Conservation (phyloP, 1,139 yeast genomes). For the Kurtzmaniella quercitrusa region DNA sequence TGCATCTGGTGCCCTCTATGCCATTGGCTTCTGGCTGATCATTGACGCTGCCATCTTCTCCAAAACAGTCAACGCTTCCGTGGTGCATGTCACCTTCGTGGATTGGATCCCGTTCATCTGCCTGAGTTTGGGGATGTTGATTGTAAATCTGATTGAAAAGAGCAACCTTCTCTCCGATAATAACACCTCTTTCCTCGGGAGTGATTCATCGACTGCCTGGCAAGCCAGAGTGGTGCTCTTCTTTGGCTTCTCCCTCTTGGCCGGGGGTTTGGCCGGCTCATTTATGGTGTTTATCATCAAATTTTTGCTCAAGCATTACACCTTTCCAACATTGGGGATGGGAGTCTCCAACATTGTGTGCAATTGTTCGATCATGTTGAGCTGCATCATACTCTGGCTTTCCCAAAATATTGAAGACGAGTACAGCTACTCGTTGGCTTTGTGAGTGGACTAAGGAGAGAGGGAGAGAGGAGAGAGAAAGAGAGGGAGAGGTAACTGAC, state of each 20-base stretch:
- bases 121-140: constrained; percentile 84
- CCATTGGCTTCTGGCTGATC: constrained; percentile 87
- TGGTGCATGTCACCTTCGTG: constrained; percentile 80
- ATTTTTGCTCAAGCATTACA: constrained; percentile 71
- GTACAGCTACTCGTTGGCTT: constrained; percentile 83
- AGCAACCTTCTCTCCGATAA: constrained; percentile 60
- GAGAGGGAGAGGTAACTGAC: background rate
- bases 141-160: constrained; percentile 89
- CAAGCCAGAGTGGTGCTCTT: constrained; percentile 88
- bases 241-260: constrained; percentile 85
- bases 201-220: constrained; percentile 67
- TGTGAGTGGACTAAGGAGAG: constrained; percentile 28
- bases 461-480: background rate
- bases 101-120: constrained; percentile 96
- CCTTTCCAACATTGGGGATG: constrained; percentile 90
- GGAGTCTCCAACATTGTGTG: constrained; percentile 86
- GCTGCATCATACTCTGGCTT: constrained; percentile 86
- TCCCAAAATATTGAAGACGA: constrained; percentile 95
- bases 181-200: constrained; percentile 48
- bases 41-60: constrained; percentile 87
- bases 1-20: constrained; percentile 70
- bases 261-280: constrained; percentile 93
- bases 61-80: constrained; percentile 78
- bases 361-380: constrained; percentile 75
- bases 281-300: constrained; percentile 83